Conservation (phyloP, 1,139 yeast genomes). For the Scheffersomyces insectosa region DNA sequence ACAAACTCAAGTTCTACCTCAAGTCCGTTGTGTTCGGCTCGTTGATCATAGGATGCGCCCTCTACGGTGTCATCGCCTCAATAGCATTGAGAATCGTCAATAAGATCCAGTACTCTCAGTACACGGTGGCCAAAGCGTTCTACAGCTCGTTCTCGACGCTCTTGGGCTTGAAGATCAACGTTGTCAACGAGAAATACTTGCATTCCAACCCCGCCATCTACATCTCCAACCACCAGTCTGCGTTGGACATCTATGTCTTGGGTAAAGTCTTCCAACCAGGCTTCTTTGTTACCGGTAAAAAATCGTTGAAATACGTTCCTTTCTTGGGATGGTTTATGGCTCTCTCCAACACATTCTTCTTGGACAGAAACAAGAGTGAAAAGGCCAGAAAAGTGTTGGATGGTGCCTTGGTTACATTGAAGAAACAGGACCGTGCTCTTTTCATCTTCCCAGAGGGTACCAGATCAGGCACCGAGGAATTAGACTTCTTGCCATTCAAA, state of each 20-base stretch:
- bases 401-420: slow-evolving; percentile 62
- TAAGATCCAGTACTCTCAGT: slow-evolving; percentile 80
- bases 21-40: slow-evolving; percentile 56
- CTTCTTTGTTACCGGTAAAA: slow-evolving; percentile 91
- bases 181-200: slow-evolving; percentile 55
- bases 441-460: slow-evolving; percentile 97
- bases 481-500: slow-evolving; percentile 81
- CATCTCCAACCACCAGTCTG: slow-evolving; percentile 89
- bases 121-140: slow-evolving; percentile 85
- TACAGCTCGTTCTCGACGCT: slow-evolving; percentile 58
- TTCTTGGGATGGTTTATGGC: slow-evolving; percentile 95
- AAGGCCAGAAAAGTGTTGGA: slow-evolving; percentile 76
- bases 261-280: slow-evolving; percentile 86
- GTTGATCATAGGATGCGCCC: slow-evolving; percentile 59
- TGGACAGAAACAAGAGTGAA: slow-evolving; percentile 79
- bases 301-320: slow-evolving; percentile 82
- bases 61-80: slow-evolving; percentile 79
- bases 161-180: slow-evolving; percentile 67
- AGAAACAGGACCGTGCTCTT: slow-evolving; percentile 62
- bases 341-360: slow-evolving; percentile 85
- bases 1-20: slow-evolving; percentile 46
- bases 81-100: slow-evolving; percentile 66
- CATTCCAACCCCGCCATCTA: slow-evolving; percentile 79
- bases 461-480: slow-evolving; percentile 69
- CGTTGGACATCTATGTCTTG: slow-evolving; percentile 75